A percentile compares a stretch with the other conserved stretches of the same genome.
These are phyloP conservation scores for Aspergillus arachidicola DNA, from an alignment of 2,329 filamentous ascomycete species.

Conservation along the genomic window DNA sequence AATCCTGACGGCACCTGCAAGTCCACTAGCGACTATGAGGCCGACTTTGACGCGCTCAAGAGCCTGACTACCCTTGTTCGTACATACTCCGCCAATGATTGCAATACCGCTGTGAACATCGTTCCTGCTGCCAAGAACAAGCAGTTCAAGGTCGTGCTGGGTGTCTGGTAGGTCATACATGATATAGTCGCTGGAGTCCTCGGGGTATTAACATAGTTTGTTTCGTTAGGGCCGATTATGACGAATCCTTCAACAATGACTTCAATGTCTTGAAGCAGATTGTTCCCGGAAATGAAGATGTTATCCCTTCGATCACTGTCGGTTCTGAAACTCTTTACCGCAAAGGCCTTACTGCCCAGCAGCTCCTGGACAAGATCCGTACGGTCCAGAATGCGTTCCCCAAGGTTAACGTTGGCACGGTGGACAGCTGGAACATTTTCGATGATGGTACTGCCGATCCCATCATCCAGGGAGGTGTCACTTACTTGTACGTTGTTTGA, in stretches of 20 bases:
- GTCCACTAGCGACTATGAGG: slow-evolving; percentile 61
- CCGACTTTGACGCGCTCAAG: slow-evolving; percentile 65
- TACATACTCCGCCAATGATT: slow-evolving; percentile 68
- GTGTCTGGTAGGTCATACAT: slow-evolving; percentile 60
- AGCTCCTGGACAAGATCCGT: slow-evolving; percentile 64
- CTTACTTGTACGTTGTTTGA: slow-evolving; percentile 53
- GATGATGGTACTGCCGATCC: slow-evolving; percentile 68
- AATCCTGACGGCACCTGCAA: slow-evolving; percentile 65
- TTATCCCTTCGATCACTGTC: slow-evolving; percentile 69
- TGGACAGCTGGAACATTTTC: slow-evolving; percentile 74
- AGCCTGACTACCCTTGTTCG: slow-evolving; percentile 60
- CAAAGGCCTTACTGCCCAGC: slow-evolving; percentile 63
- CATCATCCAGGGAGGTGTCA: slow-evolving; percentile 62
- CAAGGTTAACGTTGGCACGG: slow-evolving; percentile 64
- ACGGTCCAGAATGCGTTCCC: slow-evolving; percentile 61
- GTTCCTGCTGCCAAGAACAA: slow-evolving; percentile 67
- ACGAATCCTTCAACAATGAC: slow-evolving; percentile 64
- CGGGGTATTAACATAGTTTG: slow-evolving; percentile 8
- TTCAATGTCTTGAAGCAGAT: slow-evolving; percentile 57
- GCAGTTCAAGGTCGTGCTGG: slow-evolving; percentile 69
- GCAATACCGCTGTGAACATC: slow-evolving; percentile 64
- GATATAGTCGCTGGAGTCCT: not conserved
- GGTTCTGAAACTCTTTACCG: slow-evolving; percentile 73
- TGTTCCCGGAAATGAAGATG: slow-evolving; percentile 52
- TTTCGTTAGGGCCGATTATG: slow-evolving; percentile 58